Evolutionary conservation across 208 protist genomes (phyloP).

Genomic region (Crithidia expoeki): DNA sequence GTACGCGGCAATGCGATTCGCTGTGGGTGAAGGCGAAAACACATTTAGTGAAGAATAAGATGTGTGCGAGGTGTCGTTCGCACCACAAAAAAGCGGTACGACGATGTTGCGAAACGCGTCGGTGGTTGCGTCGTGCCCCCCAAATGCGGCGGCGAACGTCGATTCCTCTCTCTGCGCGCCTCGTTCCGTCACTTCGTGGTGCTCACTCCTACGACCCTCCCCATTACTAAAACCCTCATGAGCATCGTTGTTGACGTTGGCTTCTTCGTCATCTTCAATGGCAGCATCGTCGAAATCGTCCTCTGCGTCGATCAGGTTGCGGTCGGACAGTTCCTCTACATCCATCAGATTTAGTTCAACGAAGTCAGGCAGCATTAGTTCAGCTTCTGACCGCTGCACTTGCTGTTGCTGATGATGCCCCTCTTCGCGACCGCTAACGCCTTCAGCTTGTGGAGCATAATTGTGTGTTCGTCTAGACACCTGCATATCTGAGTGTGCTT

Average conservation of each 20-base stretch:
- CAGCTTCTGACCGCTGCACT: constrained; percentile 3
- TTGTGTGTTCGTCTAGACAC: too few relatives aligned
- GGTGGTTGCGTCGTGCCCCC: neutral
- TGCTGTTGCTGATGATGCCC: neutral
- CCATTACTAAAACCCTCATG: neutral
- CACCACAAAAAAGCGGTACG: neutral
- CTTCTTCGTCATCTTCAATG: neutral
- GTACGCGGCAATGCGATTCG: neutral
- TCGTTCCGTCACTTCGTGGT: too few relatives aligned
- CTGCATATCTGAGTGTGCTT: too few relatives aligned
- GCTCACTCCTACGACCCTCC: neutral
- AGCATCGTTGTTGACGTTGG: neutral
- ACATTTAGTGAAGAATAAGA: neutral
- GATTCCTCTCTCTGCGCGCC: neutral
- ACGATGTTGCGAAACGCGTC: neutral
- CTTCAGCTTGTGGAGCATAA: too few relatives aligned
- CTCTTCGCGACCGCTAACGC: too few relatives aligned
- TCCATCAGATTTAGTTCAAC: neutral
- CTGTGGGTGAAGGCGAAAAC: neutral
- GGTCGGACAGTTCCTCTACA: constrained; percentile 13
- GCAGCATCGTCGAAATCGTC: constrained; percentile 6
- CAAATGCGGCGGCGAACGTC: neutral
- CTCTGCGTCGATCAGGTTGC: constrained; percentile 6
- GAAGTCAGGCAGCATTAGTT: too few relatives aligned
- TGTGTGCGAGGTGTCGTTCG: neutral